Evolutionary conservation across 2,329 filamentous ascomycete species (phyloP).

Genomic region (Fusarium pseudonygamai): DNA sequence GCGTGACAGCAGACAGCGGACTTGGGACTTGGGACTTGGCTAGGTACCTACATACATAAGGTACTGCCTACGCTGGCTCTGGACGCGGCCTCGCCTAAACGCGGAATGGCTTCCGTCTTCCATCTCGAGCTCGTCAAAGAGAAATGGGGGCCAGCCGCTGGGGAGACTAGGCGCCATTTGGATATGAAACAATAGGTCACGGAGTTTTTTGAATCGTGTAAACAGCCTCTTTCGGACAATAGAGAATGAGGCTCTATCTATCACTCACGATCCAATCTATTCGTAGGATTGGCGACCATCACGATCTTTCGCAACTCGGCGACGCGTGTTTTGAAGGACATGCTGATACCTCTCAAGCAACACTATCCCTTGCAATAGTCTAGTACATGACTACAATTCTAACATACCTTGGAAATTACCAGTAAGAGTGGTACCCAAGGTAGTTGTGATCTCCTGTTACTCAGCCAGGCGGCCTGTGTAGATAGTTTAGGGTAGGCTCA

Average conservation of each 20-base stretch:
- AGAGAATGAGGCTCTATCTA: neutral
- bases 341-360: neutral
- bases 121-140: constrained; percentile 8
- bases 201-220: constrained; percentile 7
- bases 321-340: neutral
- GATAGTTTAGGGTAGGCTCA: neutral
- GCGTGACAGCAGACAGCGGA: constrained; percentile 36
- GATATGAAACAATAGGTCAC: constrained; percentile 24
- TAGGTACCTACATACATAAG: neutral
- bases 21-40: constrained; percentile 5
- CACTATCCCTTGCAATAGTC: neutral
- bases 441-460: neutral
- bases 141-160: neutral
- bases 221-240: neutral
- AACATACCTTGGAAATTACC: neutral
- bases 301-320: neutral
- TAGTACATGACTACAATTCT: neutral
- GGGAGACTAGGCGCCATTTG: constrained; percentile 14
- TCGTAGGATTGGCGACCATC: neutral
- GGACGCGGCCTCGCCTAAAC: constrained; percentile 41
- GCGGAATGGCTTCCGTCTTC: constrained; percentile 37
- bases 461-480: neutral
- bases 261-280: neutral
- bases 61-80: constrained; percentile 6
- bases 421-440: too few species aligned